A percentile compares a stretch with the other conserved stretches of the same genome.
Conservation (phyloP, 345 rosid genomes). For the Sisymbrium altissimum region DNA sequence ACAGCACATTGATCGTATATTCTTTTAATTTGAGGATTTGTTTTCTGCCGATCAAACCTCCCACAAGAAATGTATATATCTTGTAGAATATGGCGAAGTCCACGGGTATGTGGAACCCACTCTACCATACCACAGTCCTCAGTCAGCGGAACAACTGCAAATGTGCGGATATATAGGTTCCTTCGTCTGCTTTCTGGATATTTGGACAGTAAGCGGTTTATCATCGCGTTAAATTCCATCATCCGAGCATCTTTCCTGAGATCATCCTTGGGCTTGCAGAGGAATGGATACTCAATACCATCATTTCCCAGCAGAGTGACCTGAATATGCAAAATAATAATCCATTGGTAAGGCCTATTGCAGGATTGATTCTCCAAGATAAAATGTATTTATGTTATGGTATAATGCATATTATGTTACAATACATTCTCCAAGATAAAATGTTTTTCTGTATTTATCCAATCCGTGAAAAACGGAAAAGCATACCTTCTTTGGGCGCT, state of each 20-base stretch:
- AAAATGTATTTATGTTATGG: neutral
- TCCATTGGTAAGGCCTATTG: neutral
- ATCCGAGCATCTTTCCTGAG: constrained; percentile 98
- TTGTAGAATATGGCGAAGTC: constrained; percentile 89
- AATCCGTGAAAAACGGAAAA: neutral
- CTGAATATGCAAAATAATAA: constrained; percentile 41
- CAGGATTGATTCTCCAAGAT: constrained; percentile 1
- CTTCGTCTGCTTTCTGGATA: constrained; percentile 94
- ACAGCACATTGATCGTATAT: constrained; percentile 83
- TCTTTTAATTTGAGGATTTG: constrained; percentile 85
- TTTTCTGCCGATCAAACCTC: constrained; percentile 86
- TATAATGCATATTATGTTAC: constrained; percentile 2
- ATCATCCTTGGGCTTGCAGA: constrained; percentile 98
- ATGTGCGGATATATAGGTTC: constrained; percentile 89
- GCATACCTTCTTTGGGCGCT: constrained; percentile 84
- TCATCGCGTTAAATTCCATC: constrained; percentile 99
- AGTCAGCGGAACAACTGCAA: constrained; percentile 94
- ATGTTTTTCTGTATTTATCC: too few species aligned
- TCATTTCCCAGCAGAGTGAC: constrained; percentile 88
- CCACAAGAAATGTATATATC: constrained; percentile 75
- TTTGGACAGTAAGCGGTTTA: constrained; percentile 82
- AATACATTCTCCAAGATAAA: too few species aligned
- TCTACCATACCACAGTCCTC: constrained; percentile 99
- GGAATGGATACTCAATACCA: constrained; percentile 89
- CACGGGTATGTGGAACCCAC: constrained; percentile 98